Conservation (phyloP, 768 basidiomycete species). For the Hygrocybe punicea region DNA sequence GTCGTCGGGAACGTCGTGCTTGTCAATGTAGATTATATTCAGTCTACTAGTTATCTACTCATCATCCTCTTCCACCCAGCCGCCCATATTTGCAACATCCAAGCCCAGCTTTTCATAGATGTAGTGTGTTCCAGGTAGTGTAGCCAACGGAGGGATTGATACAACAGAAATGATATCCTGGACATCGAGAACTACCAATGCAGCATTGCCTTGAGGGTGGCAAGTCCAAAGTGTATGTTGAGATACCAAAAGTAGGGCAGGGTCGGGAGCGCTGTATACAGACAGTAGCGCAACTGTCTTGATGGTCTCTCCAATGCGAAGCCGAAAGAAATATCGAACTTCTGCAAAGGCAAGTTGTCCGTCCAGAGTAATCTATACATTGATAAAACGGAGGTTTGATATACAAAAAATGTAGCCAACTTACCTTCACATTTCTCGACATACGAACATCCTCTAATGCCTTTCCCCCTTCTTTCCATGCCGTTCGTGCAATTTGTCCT, state of each 20-base stretch:
- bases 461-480: constrained; percentile 16
- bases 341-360: neutral
- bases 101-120: neutral
- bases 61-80: neutral
- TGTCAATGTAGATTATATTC: no score
- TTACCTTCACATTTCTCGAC: constrained; percentile 2
- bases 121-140: neutral
- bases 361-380: no score
- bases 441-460: neutral
- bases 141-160: neutral
- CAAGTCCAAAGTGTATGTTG: neutral
- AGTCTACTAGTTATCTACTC: no score
- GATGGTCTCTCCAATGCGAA: neutral
- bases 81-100: neutral
- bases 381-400: no score
- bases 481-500: constrained; percentile 21
- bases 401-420: no score
- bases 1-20: no score
- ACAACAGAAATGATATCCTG: neutral
- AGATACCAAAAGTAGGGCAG: neutral
- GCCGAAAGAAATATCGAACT: neutral
- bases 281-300: neutral
- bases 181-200: neutral
- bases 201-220: neutral
- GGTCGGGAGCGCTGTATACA: neutral